Conservation (phyloP, 2,329 filamentous ascomycete species). For the Cladosporium halotolerans region DNA sequence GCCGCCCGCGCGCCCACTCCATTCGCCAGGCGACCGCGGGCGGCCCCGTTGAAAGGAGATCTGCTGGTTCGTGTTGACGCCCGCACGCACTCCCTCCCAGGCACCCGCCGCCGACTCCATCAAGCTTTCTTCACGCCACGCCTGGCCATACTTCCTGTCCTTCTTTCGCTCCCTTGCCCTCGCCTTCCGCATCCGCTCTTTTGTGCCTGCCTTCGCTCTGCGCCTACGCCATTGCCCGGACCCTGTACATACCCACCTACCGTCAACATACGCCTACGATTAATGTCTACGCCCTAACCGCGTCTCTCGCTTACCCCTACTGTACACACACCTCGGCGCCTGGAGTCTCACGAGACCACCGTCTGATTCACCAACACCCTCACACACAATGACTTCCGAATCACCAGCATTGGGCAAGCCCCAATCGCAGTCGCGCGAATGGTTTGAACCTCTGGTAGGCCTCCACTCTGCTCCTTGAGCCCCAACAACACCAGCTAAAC, state of each 20-base stretch:
- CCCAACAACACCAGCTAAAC: background rate
- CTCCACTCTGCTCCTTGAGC: background rate
- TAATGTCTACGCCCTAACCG: conserved; percentile 1
- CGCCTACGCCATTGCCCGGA: background rate
- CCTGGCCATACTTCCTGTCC: background rate
- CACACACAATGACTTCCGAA: background rate
- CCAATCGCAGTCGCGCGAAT: conserved; percentile 21
- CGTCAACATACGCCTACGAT: background rate
- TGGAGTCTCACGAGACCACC: background rate
- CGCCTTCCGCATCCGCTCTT: background rate
- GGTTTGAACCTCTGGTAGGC: conserved; percentile 25
- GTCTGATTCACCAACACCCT: background rate
- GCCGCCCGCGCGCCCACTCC: background rate
- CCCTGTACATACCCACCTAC: background rate
- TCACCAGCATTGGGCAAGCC: conserved; percentile 16
- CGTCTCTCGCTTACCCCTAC: background rate
- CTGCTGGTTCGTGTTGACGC: no score
- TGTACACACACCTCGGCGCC: background rate
- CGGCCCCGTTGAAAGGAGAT: no score
- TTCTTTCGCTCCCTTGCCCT: background rate
- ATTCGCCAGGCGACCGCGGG: background rate
- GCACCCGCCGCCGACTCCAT: background rate
- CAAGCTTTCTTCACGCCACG: background rate
- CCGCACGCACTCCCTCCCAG: no score
- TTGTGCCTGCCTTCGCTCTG: background rate